phyloP scores from a whole-genome alignment of 768 basidiomycete species.

The Tephrocybe sp. region DNA sequence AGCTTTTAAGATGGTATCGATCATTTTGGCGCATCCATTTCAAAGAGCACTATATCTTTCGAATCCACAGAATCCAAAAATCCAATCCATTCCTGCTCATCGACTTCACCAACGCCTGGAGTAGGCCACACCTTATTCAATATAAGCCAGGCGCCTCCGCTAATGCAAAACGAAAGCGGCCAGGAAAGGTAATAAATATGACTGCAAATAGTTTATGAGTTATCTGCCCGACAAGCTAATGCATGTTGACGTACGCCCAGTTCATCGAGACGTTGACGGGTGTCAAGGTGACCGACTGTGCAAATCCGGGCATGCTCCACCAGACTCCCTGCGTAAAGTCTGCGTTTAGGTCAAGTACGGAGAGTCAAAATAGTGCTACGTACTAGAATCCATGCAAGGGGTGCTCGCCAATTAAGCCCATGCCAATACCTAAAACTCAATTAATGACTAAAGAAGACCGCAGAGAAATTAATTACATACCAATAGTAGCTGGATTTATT shows the following conservation, averaged over 20 bases:
- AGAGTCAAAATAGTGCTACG: background rate
- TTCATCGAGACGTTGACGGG: constrained; percentile 13
- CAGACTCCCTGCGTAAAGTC: constrained; percentile 21
- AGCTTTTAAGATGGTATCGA: no score
- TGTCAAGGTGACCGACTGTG: constrained; percentile 16
- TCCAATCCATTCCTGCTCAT: constrained; percentile 11
- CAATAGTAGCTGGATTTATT: constrained; percentile 25
- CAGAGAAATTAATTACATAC: constrained; percentile 24
- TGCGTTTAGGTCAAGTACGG: background rate
- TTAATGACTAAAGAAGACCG: constrained; percentile 4
- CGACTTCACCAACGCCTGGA: constrained; percentile 21
- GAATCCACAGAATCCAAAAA: no score
- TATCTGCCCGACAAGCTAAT: background rate
- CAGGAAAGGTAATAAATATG: constrained; percentile 25
- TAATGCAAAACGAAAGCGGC: constrained; percentile 22
- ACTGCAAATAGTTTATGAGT: constrained; percentile 7
- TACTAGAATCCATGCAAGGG: constrained; percentile 8
- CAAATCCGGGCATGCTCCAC: constrained; percentile 28
- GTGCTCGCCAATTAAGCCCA: constrained; percentile 12
- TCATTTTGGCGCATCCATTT: no score
- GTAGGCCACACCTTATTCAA: constrained; percentile 23
- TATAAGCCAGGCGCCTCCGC: constrained; percentile 19
- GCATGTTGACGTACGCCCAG: constrained; percentile 21
- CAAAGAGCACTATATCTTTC: no score
- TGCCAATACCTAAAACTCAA: constrained; percentile 19